Conservation (phyloP, 78 protist species). For the Corallochytrium limacisporum region DNA sequence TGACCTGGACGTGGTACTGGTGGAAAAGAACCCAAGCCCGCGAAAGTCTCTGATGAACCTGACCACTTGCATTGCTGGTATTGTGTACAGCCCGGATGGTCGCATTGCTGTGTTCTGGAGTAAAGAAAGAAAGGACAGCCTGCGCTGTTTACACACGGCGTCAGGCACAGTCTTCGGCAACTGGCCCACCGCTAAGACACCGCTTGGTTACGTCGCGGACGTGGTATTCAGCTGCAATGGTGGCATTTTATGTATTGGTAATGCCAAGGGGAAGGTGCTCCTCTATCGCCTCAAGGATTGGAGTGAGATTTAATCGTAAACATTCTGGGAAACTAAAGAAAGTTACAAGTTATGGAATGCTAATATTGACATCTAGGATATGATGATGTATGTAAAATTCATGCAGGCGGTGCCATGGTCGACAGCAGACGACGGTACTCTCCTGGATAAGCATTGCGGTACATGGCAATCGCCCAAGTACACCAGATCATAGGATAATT, state of each 20-base stretch:
- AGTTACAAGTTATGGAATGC: too few relatives aligned
- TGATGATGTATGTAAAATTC: too few relatives aligned
- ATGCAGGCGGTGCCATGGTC: too few relatives aligned
- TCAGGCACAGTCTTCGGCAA: conserved; percentile 25
- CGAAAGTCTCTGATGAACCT: conserved; percentile 20
- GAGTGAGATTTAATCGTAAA: too few relatives aligned
- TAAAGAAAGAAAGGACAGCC: not conserved
- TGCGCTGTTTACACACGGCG: conserved; percentile 15
- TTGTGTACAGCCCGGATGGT: conserved; percentile 4
- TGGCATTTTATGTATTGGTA: conserved; percentile 14
- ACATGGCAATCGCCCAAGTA: too few relatives aligned
- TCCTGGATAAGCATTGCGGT: too few relatives aligned
- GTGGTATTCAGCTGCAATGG: conserved; percentile 13
- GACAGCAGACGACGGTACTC: too few relatives aligned
- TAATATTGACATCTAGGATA: too few relatives aligned
- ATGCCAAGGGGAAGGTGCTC: conserved; percentile 26
- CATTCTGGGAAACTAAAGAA: too few relatives aligned
- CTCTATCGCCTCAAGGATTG: conserved; percentile 34
- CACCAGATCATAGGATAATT: too few relatives aligned
- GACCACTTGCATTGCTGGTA: conserved; percentile 9
- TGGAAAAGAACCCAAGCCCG: not conserved
- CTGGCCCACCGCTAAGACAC: conserved; percentile 41
- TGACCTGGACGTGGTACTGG: not conserved
- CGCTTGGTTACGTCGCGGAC: conserved; percentile 3
- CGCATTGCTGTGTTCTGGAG: not conserved